Evolutionary conservation across 2,329 filamentous ascomycete genomes (phyloP), one percentile per base, ranked within the genome.

Genomic region (Ophiosphaerella korrae): DNA sequence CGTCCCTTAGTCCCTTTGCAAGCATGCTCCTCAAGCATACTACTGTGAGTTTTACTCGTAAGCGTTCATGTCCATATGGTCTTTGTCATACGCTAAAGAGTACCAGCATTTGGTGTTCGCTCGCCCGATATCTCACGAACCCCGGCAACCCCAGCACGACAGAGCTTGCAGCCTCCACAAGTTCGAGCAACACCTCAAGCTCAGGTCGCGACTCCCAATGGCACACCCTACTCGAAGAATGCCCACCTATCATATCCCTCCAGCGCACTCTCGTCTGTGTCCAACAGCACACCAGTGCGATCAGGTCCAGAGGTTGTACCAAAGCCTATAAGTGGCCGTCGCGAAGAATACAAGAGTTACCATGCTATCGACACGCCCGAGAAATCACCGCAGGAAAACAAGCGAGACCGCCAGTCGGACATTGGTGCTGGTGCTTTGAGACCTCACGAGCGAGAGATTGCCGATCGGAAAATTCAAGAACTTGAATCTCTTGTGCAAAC

Each of bases 371-470:
- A 71, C 12, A 55, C 67, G 9, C 70, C 73, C 42, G 57, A 59
- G 18, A 52, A 46, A n/a, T 34, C 60, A 6, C 64, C 64, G 7
- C 66, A 82, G 57, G 88, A 84, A 62, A 86, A 83, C 52, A 74
- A 75, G 33, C 76, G 79, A 21, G 75, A 77, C 18, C 71, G 75
- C 16, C 77, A 82, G 42, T 80, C 78, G 7, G 80, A 82, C 11
- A 82, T 84, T 48, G 84, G 82, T 42, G 72, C 84, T 2, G 76
- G 88, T 16, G 80, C 84, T 13, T 75, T 87, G 38, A 85, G 84
- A 36, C 78, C 91, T 2, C 91, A 95, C 65, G 90, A 96, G 71
- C 87, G 88, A 43, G 87, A 95, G 62, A 87, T 92, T 64, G 89
- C 88, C 4, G 87, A 96, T 62, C 81, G 84, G 9, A 88, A 90